Evolutionary conservation across 1,284 basidiomycete genomes (phyloP), one percentile per base, ranked within the genome.

Genomic region (Nidula niveotomentosa): DNA sequence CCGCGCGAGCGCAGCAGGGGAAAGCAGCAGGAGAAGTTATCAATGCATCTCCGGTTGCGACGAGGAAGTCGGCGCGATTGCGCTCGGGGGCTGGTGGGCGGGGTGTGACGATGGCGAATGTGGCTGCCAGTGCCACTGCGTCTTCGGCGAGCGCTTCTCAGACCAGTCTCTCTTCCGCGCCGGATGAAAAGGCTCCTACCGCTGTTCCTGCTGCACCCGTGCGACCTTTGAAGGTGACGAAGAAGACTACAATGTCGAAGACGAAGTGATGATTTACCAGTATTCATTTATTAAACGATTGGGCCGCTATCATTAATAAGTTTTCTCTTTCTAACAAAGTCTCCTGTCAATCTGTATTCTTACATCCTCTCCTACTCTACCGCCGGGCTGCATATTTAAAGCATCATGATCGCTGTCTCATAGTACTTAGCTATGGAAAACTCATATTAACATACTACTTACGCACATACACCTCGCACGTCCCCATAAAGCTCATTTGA

Each of bases 11-110:
- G 10, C 51, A 18, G 8, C 51, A 56, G 15, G 13, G 52, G 36
- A 35, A 61, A 54, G 48, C 36, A 43, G 6, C 23, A 23, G 23
- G 36, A 45, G 18, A 54, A 52, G 54, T 48, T 54, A 5, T 43
- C 53, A 10, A 33, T 30, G 51, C 44, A 15, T 4, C 37, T 47
- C 12, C 37, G 17, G 17, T 13, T 18, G 12, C 48, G 34, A 46
- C 51, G 36, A 54, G 51, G 35, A 18, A 34, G 17, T 43, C 55
- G 10, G 33, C 53, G 10, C 59, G 56, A 1, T 36, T 51, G 37
- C 53, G 51, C 30, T 37, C 55, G 45, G 47, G 34, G 12, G 30
- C 51, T 23, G 4, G 23, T 23, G 23, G 23, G 23, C 23, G 23
- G 2, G 23, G 23, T 23, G 23, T 23, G 23, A 23, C 23, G 23